Evolutionary conservation across 2,329 filamentous ascomycete species (phyloP), one percentile per base, ranked within the genome.

Genomic region (Ophiobolus disseminans): DNA sequence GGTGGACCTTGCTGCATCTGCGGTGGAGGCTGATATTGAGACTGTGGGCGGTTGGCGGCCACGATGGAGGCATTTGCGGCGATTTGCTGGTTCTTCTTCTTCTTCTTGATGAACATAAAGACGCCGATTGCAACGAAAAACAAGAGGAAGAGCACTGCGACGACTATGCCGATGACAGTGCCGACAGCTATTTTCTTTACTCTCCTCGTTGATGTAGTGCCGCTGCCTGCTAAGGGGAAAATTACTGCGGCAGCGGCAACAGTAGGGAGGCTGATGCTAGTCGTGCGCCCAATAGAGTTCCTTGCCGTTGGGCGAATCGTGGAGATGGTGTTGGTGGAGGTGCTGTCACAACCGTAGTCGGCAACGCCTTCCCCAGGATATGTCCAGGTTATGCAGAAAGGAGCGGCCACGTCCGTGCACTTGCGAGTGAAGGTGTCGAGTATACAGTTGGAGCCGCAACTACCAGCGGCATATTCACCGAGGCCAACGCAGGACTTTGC

Each of bases 381-480:
- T 5, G 57, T 62, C 65, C 65, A 68, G 11, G 66, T 65, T 5
- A 63, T 54, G 44, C 66, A 69, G 53, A 61, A 67, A 4, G 60
- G 65, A 1, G 47, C 22, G 2, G 36, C 23, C 1, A 30, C 17
- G 19, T 57, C 40, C 2, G 63, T 57, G 37, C 66, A 68, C 28
- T 67, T 67, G 8, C 53, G 49, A 11, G 66, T 39, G 40, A 65
- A 64, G n/a, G 45, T 46, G 32, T 69, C 57, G 13, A 39, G 14
- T 14, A 50, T 16, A 41, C 66, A 69, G 32, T 40, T 45, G 2
- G 46, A 21, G 14, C 48, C 54, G 32, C 63, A 68, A 21, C 34
- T 30, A 5, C 52, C 50, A 13, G 58, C 52, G 1, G 21, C 45
- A 23, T 50, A 63, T 10, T 19, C 42, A 9, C 47, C 45, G 28